Evolutionary conservation across 495 filamentous ascomycete genomes (phyloP).

Genomic region (Neurospora sp.): DNA sequence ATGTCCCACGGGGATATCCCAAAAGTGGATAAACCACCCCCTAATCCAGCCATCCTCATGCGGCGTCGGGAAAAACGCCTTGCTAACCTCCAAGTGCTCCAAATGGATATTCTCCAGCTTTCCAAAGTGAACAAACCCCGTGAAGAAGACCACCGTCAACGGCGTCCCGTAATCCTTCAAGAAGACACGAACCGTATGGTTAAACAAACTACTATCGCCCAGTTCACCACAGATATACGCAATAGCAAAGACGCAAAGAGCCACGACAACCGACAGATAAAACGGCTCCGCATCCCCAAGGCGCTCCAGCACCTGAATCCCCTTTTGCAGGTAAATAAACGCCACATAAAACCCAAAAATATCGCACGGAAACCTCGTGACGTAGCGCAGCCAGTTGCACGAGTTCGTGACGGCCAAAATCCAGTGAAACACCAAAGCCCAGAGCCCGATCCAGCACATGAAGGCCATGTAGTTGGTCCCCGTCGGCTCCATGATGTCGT

Average conservation of each 20-base stretch:
- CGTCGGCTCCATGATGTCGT: constrained; percentile 63
- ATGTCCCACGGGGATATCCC: constrained; percentile 65
- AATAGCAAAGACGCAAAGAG: constrained; percentile 60
- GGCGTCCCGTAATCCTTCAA: constrained; percentile 79
- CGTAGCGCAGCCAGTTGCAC: constrained; percentile 70
- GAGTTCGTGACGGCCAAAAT: constrained; percentile 67
- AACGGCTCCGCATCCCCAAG: constrained; percentile 46
- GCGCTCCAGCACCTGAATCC: constrained; percentile 65
- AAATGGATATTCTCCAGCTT: constrained; percentile 60
- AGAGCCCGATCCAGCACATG: constrained; percentile 81
- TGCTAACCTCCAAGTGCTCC: constrained; percentile 57
- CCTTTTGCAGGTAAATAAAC: constrained; percentile 78
- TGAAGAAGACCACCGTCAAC: constrained; percentile 77
- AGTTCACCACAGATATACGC: constrained; percentile 63
- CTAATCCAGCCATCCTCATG: constrained; percentile 55
- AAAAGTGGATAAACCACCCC: constrained; percentile 60
- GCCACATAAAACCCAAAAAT: constrained; percentile 86
- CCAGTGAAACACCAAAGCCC: constrained; percentile 76
- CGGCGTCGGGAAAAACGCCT: constrained; percentile 71
- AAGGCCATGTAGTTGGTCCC: constrained; percentile 68
- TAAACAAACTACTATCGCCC: constrained; percentile 60
- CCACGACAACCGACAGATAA: constrained; percentile 65
- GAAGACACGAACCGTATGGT: constrained; percentile 61
- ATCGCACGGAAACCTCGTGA: constrained; percentile 78
- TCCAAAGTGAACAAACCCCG: constrained; percentile 77